A percentile compares a stretch with the other conserved stretches of the same genome.
These are phyloP conservation scores for Tuber umbilicatum DNA, from an alignment of 495 filamentous ascomycete species.

Conservation along the genomic window DNA sequence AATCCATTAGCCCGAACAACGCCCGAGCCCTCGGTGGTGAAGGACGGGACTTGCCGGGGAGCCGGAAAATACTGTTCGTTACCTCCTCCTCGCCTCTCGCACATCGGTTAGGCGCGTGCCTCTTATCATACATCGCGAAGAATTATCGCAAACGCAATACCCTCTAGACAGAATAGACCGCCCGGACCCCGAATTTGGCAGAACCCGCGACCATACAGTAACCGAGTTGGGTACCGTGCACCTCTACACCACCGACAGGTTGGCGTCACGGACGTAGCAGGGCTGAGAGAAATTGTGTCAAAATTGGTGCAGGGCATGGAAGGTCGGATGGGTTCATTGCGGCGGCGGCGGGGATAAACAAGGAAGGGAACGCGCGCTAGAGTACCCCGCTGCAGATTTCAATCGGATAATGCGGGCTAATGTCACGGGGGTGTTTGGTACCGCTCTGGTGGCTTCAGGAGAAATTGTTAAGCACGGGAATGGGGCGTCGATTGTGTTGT, in stretches of 20 bases:
- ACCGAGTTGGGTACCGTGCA: slow-evolving; percentile 59
- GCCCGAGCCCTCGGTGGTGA: slow-evolving; percentile 6
- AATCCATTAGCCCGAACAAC: background rate
- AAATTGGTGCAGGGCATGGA: slow-evolving; percentile 64
- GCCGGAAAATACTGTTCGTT: slow-evolving; percentile 13
- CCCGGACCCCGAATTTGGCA: slow-evolving; percentile 49
- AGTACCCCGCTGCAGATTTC: slow-evolving; percentile 54
- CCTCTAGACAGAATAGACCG: slow-evolving; percentile 51
- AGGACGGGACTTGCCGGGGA: background rate
- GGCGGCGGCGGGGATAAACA: slow-evolving; percentile 77
- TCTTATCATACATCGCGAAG: background rate
- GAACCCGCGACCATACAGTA: slow-evolving; percentile 48
- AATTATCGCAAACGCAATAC: slow-evolving; percentile 45
- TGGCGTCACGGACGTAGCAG: slow-evolving; percentile 70
- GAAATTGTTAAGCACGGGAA: slow-evolving; percentile 59
- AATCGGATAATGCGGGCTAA: slow-evolving; percentile 68
- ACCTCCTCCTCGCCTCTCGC: background rate
- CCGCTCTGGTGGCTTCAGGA: slow-evolving; percentile 65
- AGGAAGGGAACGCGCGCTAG: slow-evolving; percentile 62
- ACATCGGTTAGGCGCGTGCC: background rate
- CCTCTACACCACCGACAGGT: slow-evolving; percentile 71
- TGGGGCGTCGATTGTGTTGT: slow-evolving; percentile 60
- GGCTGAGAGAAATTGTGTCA: slow-evolving; percentile 60
- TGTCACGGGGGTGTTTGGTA: slow-evolving; percentile 70
- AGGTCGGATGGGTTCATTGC: slow-evolving; percentile 74